Evolutionary conservation across 2,329 filamentous ascomycete genomes (phyloP).

Genomic region (Sarocladium oryzae): DNA sequence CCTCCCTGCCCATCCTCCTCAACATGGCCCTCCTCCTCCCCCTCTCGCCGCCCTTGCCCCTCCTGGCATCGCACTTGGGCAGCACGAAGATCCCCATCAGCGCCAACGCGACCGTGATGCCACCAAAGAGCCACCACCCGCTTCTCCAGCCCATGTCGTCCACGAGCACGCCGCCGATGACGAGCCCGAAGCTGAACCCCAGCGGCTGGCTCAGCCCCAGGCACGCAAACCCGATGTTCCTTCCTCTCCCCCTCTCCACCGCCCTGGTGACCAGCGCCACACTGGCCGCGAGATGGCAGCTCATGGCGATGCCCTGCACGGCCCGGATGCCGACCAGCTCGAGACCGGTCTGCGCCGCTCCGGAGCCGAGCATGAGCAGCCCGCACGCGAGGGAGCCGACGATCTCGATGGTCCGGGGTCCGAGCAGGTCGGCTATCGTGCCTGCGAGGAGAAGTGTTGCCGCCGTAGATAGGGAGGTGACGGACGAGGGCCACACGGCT

Average conservation of each 20-base stretch:
- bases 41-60: neutral
- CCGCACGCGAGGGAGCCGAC: slow-evolving; percentile 25
- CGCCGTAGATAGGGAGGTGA: slow-evolving; percentile 28
- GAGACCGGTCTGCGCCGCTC: slow-evolving; percentile 17
- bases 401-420: slow-evolving; percentile 25
- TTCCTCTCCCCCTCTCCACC: slow-evolving; percentile 15
- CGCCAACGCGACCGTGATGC: slow-evolving; percentile 22
- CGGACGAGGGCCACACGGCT: slow-evolving; percentile 32
- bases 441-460: slow-evolving; percentile 32
- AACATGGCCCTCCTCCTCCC: slow-evolving; percentile 17
- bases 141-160: slow-evolving; percentile 35
- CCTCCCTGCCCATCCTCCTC: slow-evolving; percentile 25
- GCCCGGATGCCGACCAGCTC: slow-evolving; percentile 21
- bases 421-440: slow-evolving; percentile 30
- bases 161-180: slow-evolving; percentile 36
- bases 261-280: slow-evolving; percentile 17
- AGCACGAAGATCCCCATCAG: slow-evolving; percentile 21
- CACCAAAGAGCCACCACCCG: slow-evolving; percentile 28
- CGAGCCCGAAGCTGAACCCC: slow-evolving; percentile 37
- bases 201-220: slow-evolving; percentile 32
- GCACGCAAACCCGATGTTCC: slow-evolving; percentile 27
- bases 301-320: slow-evolving; percentile 20
- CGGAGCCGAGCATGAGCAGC: slow-evolving; percentile 25
- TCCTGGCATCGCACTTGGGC: slow-evolving; percentile 10
- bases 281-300: slow-evolving; percentile 18